phyloP scores from a whole-genome alignment of 768 basidiomycete genomes.

The Leucosporidium creatinivorum region DNA sequence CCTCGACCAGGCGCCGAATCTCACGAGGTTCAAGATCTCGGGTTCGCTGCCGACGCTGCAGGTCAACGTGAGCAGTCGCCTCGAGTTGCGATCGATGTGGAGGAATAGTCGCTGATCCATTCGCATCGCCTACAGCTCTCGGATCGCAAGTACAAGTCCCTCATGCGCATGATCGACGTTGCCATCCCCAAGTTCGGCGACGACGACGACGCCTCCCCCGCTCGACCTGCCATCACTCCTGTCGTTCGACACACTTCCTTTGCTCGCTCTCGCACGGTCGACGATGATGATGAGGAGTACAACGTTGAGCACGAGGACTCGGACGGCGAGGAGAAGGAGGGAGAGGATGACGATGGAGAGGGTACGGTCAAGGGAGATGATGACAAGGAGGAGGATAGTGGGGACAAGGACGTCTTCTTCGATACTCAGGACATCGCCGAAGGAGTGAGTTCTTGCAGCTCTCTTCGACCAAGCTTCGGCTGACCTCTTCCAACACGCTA shows the following conservation, averaged over 20 bases:
- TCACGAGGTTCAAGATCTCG: conserved; percentile 82
- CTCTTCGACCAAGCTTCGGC: neutral
- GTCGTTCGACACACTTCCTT: conserved; percentile 21
- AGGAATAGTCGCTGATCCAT: too few relatives aligned
- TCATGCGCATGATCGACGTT: conserved; percentile 88
- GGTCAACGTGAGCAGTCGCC: conserved; percentile 52
- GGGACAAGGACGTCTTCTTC: conserved; percentile 38
- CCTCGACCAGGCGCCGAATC: conserved; percentile 67
- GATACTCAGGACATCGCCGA: conserved; percentile 36
- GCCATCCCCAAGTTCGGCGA: conserved; percentile 73
- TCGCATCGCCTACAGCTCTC: conserved; percentile 56
- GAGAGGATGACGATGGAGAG: conserved; percentile 45
- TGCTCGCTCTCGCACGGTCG: conserved; percentile 49
- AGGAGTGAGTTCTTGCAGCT: conserved; percentile 19
- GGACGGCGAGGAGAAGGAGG: conserved; percentile 45
- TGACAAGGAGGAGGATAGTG: conserved; percentile 49
- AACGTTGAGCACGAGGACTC: conserved; percentile 39
- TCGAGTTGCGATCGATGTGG: too few relatives aligned
- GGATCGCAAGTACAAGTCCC: conserved; percentile 78
- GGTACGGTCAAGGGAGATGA: conserved; percentile 40
- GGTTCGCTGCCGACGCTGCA: conserved; percentile 80
- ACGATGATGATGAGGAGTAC: conserved; percentile 51
- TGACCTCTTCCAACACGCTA: neutral
- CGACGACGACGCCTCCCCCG: conserved; percentile 11
- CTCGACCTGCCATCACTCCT: conserved; percentile 7